Percentiles rank a stretch among this genome's conserved stretches.
These are phyloP conservation scores for Fraxinus paxiana DNA, from an alignment of 305 asterid genomes.

Conservation along the genomic window DNA sequence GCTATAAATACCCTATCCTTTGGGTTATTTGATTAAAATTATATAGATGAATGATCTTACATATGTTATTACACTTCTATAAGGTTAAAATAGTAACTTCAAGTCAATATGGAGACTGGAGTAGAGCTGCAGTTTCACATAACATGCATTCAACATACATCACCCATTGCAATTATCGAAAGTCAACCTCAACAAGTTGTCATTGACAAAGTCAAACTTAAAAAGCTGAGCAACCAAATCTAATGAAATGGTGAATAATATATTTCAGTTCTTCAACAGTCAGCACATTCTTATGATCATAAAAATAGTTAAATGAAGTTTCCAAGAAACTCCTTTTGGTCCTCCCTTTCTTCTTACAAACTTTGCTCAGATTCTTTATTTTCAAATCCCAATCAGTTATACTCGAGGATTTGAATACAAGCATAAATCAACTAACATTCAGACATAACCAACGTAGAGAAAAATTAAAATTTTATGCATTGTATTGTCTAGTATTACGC, in stretches of 20 bases:
- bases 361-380: background rate
- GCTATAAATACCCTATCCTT: background rate
- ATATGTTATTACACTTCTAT: no score
- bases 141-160: background rate
- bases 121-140: background rate
- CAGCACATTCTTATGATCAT: background rate
- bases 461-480: background rate
- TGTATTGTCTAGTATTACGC: background rate
- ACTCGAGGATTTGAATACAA: background rate
- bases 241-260: background rate
- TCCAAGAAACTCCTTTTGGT: background rate
- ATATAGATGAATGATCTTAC: background rate
- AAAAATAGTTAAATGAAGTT: background rate
- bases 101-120: background rate
- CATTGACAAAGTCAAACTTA: constrained; percentile 7
- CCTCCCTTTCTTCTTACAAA: background rate
- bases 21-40: background rate
- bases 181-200: background rate
- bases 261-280: background rate
- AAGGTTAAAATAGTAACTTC: background rate
- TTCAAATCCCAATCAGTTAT: background rate
- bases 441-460: background rate
- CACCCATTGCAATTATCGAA: background rate
- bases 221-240: background rate
- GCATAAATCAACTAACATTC: background rate